Conservation (phyloP, 1,284 basidiomycete species). For the Cryptococcus maquisensis region DNA sequence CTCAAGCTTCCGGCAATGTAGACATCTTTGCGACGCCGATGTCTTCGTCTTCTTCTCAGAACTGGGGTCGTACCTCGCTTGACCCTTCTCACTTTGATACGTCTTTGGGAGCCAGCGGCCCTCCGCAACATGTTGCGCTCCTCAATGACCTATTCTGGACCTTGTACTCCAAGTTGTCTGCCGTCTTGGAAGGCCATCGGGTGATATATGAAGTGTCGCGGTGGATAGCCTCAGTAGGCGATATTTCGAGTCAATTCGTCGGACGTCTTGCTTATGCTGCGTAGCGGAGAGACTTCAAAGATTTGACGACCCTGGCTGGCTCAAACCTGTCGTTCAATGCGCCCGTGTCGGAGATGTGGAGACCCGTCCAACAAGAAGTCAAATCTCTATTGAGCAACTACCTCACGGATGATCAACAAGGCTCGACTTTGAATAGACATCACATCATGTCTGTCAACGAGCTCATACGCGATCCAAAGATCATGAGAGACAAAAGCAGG, state of each 20-base stretch:
- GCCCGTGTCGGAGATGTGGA: conserved; percentile 85
- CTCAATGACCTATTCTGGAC: conserved; percentile 96
- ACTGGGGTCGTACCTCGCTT: conserved; percentile 6
- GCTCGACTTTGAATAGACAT: conserved; percentile 69
- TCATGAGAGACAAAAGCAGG: conserved; percentile 71
- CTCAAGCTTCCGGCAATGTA: conserved; percentile 14
- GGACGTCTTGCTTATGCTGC: conserved; percentile 1
- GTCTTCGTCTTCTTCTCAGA: not conserved
- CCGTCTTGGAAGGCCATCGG: conserved; percentile 87
- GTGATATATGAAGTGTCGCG: conserved; percentile 88
- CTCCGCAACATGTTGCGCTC: conserved; percentile 75
- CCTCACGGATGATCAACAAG: conserved; percentile 80
- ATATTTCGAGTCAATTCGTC: conserved; percentile 75
- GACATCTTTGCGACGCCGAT: not conserved
- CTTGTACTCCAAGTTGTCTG: conserved; percentile 90
- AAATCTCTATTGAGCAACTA: conserved; percentile 51
- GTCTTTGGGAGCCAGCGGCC: conserved; percentile 67
- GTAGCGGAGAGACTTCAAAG: conserved; percentile 83
- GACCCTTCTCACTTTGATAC: conserved; percentile 60
- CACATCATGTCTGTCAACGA: conserved; percentile 92
- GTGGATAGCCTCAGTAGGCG: conserved; percentile 77
- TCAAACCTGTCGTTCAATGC: conserved; percentile 59
- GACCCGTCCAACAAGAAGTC: conserved; percentile 84
- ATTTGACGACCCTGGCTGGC: conserved; percentile 58
- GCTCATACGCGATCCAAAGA: conserved; percentile 77